Evolutionary conservation across 2,329 filamentous ascomycete genomes (phyloP).

Genomic region (Diplodia corticola): DNA sequence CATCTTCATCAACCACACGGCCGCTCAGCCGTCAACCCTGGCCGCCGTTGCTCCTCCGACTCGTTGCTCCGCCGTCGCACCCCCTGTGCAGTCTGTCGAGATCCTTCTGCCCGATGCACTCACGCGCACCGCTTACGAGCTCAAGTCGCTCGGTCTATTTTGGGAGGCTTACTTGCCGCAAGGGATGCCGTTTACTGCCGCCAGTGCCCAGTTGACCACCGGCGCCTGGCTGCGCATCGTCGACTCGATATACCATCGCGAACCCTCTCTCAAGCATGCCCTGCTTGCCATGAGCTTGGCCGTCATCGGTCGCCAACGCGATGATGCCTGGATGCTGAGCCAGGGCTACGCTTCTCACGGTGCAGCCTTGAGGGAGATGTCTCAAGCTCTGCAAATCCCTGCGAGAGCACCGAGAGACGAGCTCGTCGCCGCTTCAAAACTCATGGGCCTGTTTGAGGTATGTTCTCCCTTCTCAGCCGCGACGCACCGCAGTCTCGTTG

Average conservation of each 20-base stretch:
- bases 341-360: slow-evolving; percentile 33
- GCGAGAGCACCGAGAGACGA: slow-evolving; percentile 28
- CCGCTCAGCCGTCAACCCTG: neutral
- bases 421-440: slow-evolving; percentile 31
- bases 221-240: slow-evolving; percentile 24
- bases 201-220: neutral
- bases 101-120: slow-evolving; percentile 26
- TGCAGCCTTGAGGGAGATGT: slow-evolving; percentile 30
- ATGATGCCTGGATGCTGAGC: slow-evolving; percentile 26
- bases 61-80: neutral
- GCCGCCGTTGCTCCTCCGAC: neutral
- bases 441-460: slow-evolving; percentile 29
- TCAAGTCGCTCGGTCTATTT: slow-evolving; percentile 30
- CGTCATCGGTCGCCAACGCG: slow-evolving; percentile 28
- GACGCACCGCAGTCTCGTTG: neutral
- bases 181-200: neutral
- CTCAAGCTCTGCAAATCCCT: slow-evolving; percentile 28
- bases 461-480: neutral
- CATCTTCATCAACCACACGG: slow-evolving; percentile 55
- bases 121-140: slow-evolving; percentile 29
- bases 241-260: slow-evolving; percentile 27
- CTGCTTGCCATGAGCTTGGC: slow-evolving; percentile 32
- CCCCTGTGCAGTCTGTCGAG: neutral
- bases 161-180: slow-evolving; percentile 29
- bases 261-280: slow-evolving; percentile 31